Percentiles rank a stretch among this genome's conserved stretches.
Evolutionary conservation across 176 grass and related monocot genomes (phyloP).

Genomic region (Pontederia paniculata): DNA sequence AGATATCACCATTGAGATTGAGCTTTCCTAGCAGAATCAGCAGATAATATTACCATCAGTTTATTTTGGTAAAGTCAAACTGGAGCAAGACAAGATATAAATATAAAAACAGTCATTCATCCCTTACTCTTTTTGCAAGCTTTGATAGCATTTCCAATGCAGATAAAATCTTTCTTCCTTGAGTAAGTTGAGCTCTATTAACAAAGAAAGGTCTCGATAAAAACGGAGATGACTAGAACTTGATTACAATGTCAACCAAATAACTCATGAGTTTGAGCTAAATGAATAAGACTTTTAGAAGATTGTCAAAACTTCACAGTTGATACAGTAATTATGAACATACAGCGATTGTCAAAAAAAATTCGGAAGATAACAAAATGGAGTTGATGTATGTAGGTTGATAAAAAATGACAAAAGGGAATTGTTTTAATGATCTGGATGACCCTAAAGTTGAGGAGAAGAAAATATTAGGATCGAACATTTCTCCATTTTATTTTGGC

Average conservation of each 20-base stretch:
- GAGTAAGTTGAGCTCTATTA: constrained; percentile 72
- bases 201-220: not conserved
- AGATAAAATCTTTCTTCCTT: constrained; percentile 80
- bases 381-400: no score
- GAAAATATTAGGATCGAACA: no score
- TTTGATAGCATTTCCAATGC: constrained; percentile 69
- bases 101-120: not conserved
- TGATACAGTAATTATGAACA: no score
- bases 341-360: no score
- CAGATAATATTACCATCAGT: not conserved
- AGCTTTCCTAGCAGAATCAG: constrained; percentile 52
- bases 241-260: not conserved
- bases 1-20: constrained; percentile 74
- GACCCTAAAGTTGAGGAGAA: no score
- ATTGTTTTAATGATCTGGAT: no score
- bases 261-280: not conserved
- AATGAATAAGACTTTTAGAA: no score
- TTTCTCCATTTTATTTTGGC: no score
- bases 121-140: constrained; percentile 75
- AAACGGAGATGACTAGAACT: not conserved
- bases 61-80: constrained; percentile 16
- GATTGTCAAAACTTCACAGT: no score
- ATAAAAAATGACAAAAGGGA: no score
- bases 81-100: constrained; percentile 8
- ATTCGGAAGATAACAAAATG: no score